These are phyloP conservation scores for Tricharina praecox DNA, from an alignment of 495 filamentous ascomycete species.

Conservation along the genomic window DNA sequence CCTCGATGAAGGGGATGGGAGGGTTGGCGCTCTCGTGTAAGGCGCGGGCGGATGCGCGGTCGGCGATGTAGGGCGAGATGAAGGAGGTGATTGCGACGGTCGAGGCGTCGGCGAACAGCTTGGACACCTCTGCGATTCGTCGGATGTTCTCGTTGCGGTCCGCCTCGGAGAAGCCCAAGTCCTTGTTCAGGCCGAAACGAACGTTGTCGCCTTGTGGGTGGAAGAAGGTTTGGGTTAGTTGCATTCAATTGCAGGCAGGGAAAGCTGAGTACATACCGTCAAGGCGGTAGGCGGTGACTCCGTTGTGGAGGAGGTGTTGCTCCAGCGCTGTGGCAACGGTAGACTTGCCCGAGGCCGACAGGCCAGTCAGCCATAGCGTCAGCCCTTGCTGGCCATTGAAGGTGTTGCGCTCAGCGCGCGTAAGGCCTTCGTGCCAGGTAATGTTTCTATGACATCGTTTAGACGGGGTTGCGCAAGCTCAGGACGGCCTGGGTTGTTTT, in stretches of 20 bases:
- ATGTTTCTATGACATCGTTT: slow-evolving; percentile 62
- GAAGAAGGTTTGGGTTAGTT: too few relatives aligned
- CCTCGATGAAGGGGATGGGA: slow-evolving; percentile 73
- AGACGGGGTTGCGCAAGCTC: neutral
- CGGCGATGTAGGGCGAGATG: slow-evolving; percentile 83
- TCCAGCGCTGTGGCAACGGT: slow-evolving; percentile 92
- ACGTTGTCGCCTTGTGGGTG: slow-evolving; percentile 82
- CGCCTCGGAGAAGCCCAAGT: slow-evolving; percentile 80
- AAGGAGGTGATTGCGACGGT: slow-evolving; percentile 84
- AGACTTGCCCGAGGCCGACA: slow-evolving; percentile 89
- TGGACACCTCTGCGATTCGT: slow-evolving; percentile 85
- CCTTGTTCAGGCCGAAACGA: slow-evolving; percentile 93
- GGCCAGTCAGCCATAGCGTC: slow-evolving; percentile 94
- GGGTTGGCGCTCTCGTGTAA: slow-evolving; percentile 47
- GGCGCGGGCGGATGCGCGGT: slow-evolving; percentile 63
- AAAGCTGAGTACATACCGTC: slow-evolving; percentile 37
- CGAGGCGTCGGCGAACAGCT: slow-evolving; percentile 82
- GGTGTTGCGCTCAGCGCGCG: slow-evolving; percentile 62
- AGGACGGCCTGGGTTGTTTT: too few relatives aligned
- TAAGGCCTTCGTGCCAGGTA: slow-evolving; percentile 88
- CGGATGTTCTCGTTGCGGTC: slow-evolving; percentile 97
- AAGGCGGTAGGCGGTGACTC: slow-evolving; percentile 71
- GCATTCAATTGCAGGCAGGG: neutral
- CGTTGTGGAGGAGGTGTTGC: slow-evolving; percentile 76
- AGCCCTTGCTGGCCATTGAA: slow-evolving; percentile 73